Evolutionary conservation across 2,329 filamentous ascomycete species (phyloP).

Genomic region (Xylaria sp.): DNA sequence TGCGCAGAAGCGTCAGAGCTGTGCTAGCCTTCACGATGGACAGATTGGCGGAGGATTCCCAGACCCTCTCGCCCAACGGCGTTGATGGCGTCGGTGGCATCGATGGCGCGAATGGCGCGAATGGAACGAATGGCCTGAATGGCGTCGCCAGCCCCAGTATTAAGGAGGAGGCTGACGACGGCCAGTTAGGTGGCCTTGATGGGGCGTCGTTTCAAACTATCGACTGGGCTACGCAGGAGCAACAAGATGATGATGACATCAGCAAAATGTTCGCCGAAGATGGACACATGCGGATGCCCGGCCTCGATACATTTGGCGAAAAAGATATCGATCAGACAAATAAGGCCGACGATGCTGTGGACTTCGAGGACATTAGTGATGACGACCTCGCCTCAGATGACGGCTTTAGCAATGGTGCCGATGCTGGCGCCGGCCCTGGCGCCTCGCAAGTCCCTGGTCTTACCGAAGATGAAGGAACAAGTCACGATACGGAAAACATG

Average conservation of each 20-base stretch:
- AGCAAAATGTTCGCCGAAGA: slow-evolving; percentile 53
- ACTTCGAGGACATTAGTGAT: slow-evolving; percentile 89
- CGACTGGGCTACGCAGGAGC: slow-evolving; percentile 35
- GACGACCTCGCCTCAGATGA: slow-evolving; percentile 84
- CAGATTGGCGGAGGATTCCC: background rate
- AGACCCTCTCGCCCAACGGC: slow-evolving; percentile 12
- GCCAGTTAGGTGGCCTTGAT: slow-evolving; percentile 19
- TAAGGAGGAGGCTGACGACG: slow-evolving; percentile 33
- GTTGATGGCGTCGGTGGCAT: slow-evolving; percentile 18
- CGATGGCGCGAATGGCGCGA: no score
- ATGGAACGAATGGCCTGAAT: no score
- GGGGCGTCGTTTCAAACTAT: slow-evolving; percentile 27
- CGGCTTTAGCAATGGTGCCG: slow-evolving; percentile 31
- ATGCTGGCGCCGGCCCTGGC: slow-evolving; percentile 40
- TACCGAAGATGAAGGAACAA: slow-evolving; percentile 63
- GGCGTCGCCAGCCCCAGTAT: slow-evolving; percentile 26
- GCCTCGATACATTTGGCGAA: slow-evolving; percentile 45
- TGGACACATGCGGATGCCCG: slow-evolving; percentile 49
- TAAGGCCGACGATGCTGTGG: slow-evolving; percentile 90
- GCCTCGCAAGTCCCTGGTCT: slow-evolving; percentile 54
- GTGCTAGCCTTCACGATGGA: slow-evolving; percentile 13
- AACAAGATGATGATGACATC: slow-evolving; percentile 41
- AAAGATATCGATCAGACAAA: slow-evolving; percentile 64
- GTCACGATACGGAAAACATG: slow-evolving; percentile 55
- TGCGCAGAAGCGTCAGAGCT: background rate